Evolutionary conservation across 371 early-diverging fungal genomes (phyloP).

Genomic region (Gilbertella persicaria): DNA sequence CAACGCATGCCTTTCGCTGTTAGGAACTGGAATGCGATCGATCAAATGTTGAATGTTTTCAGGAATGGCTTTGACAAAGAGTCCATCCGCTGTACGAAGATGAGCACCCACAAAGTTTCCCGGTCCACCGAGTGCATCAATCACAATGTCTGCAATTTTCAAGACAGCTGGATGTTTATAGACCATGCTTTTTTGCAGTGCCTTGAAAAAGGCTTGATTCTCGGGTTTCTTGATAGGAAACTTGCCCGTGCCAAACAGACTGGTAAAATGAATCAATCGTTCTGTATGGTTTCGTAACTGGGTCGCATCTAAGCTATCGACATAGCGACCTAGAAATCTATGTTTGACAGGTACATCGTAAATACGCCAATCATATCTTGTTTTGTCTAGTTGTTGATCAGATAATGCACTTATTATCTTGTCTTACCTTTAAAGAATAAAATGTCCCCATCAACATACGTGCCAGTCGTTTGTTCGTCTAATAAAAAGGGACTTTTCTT

Average conservation of each 20-base stretch:
- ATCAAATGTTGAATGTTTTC: constrained; percentile 41
- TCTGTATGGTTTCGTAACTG: constrained; percentile 30
- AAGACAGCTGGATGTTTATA: constrained; percentile 51
- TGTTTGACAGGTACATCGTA: constrained; percentile 43
- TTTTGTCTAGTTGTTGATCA: constrained; percentile 20
- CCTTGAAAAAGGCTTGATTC: constrained; percentile 36
- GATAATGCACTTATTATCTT: background rate
- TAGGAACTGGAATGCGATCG: background rate
- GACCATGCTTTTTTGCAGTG: constrained; percentile 39
- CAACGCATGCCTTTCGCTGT: background rate
- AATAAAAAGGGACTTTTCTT: background rate
- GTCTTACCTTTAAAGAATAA: constrained; percentile 41
- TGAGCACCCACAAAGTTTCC: constrained; percentile 59
- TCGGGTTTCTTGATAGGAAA: constrained; percentile 44
- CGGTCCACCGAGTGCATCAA: constrained; percentile 50
- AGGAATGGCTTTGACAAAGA: constrained; percentile 48
- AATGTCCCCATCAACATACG: constrained; percentile 43
- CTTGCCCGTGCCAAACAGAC: constrained; percentile 52
- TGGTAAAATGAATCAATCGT: constrained; percentile 49
- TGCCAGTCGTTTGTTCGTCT: constrained; percentile 7
- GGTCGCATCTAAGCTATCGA: constrained; percentile 39
- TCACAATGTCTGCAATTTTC: constrained; percentile 45
- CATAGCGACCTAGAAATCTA: constrained; percentile 45
- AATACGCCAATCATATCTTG: constrained; percentile 53
- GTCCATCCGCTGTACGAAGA: constrained; percentile 58